Conservation (phyloP, 2,329 filamentous ascomycete genomes). For the Chalara sp. region DNA sequence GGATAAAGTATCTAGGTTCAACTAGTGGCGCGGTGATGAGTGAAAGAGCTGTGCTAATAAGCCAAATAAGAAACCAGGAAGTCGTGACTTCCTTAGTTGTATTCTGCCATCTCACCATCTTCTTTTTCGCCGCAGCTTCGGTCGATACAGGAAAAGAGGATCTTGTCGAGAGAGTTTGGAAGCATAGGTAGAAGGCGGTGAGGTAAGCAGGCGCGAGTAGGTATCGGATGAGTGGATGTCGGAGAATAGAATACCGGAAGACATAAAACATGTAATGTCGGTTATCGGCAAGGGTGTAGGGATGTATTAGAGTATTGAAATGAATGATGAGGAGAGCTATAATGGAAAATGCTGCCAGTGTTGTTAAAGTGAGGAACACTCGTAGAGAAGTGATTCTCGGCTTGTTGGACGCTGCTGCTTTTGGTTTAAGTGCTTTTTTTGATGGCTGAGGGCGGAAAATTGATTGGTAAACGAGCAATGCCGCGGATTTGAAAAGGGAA, state of each 20-base stretch:
- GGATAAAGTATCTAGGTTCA: slow-evolving; percentile 91
- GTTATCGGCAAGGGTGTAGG: slow-evolving; percentile 94
- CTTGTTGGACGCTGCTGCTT: slow-evolving; percentile 6
- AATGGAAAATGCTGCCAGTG: neutral
- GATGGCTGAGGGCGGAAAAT: slow-evolving; percentile 19
- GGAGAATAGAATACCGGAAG: slow-evolving; percentile 75
- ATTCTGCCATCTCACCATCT: neutral
- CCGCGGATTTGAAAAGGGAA: slow-evolving; percentile 31
- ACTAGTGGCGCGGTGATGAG: slow-evolving; percentile 86
- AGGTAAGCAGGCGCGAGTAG: slow-evolving; percentile 65
- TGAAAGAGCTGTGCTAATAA: slow-evolving; percentile 68
- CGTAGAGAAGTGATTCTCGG: neutral
- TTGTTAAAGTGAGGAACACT: no score
- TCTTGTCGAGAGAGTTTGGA: slow-evolving; percentile 48
- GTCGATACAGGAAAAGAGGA: neutral
- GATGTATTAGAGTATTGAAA: slow-evolving; percentile 89
- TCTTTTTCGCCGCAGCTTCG: neutral
- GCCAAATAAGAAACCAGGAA: slow-evolving; percentile 48
- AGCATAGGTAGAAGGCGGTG: slow-evolving; percentile 59
- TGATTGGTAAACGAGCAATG: slow-evolving; percentile 24
- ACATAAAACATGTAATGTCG: slow-evolving; percentile 96
- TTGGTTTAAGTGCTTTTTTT: slow-evolving; percentile 12
- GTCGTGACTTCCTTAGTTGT: slow-evolving; percentile 30
- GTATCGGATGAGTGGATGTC: slow-evolving; percentile 58
- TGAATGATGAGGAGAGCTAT: slow-evolving; percentile 42